Percentiles rank a stretch among this genome's conserved stretches.
These are phyloP conservation scores for Sergeia podlipaevii DNA, from an alignment of 208 protist species.

Conservation along the genomic window DNA sequence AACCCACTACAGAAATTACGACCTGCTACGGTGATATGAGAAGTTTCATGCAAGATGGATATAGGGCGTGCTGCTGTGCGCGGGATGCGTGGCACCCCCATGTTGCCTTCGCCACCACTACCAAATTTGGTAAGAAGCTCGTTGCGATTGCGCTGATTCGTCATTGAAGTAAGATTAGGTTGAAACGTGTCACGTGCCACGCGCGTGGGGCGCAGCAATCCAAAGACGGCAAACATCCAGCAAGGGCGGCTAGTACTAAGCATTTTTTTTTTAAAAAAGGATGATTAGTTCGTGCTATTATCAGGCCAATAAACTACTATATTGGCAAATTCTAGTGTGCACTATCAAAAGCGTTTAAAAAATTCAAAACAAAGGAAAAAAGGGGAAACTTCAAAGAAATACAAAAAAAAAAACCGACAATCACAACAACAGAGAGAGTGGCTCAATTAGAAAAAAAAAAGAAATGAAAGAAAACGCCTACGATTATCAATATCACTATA, in stretches of 20 bases:
- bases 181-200: slow-evolving; percentile 40
- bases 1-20: slow-evolving; percentile 84
- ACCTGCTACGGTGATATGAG: slow-evolving; percentile 68
- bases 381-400: slow-evolving; percentile 3
- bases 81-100: slow-evolving; percentile 67
- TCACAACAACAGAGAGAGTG: background rate
- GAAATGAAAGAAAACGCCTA: too few relatives aligned
- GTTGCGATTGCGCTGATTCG: slow-evolving; percentile 70
- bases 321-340: too few relatives aligned
- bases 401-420: background rate
- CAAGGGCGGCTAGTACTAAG: background rate
- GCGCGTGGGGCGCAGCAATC: slow-evolving; percentile 12
- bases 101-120: slow-evolving; percentile 20
- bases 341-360: slow-evolving; percentile 3
- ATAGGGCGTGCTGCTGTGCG: slow-evolving; percentile 67
- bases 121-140: slow-evolving; percentile 73
- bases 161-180: slow-evolving; percentile 81
- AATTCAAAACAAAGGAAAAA: slow-evolving; percentile 1
- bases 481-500: too few relatives aligned
- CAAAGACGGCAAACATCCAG: background rate
- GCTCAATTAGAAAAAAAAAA: too few relatives aligned
- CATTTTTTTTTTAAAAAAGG: background rate
- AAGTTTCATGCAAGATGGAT: slow-evolving; percentile 76
- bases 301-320: too few relatives aligned
- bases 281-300: too few relatives aligned